Evolutionary conservation across 352 stramenopile genomes (phyloP).

Genomic region (Phytopythium litorale): DNA sequence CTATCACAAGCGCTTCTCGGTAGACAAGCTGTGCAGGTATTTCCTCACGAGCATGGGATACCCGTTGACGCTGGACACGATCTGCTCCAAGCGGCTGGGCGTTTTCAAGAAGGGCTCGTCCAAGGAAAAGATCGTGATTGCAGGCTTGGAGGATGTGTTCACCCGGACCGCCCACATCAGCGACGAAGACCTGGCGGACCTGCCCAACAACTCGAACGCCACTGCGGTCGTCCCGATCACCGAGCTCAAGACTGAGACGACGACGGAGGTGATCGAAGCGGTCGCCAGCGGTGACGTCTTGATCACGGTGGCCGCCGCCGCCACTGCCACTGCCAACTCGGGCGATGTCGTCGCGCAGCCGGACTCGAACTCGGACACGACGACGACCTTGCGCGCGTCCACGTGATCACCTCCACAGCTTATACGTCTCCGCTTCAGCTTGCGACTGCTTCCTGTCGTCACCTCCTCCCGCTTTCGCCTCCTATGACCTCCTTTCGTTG

Average conservation of each 20-base stretch:
- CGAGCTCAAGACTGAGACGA: not conserved
- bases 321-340: not conserved
- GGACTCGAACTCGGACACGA: not conserved
- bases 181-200: not conserved
- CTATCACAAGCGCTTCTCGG: slow-evolving; percentile 35
- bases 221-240: not conserved
- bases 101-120: not conserved
- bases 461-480: not conserved
- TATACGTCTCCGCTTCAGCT: not conserved
- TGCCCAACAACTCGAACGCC: not conserved
- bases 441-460: not conserved
- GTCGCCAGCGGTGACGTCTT: not conserved
- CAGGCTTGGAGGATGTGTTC: not conserved
- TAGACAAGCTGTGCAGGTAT: slow-evolving; percentile 39
- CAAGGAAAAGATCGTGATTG: not conserved
- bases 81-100: slow-evolving; percentile 31
- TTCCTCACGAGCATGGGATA: slow-evolving; percentile 34
- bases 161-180: not conserved
- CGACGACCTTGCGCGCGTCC: not conserved
- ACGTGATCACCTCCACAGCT: not conserved
- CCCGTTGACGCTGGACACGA: slow-evolving; percentile 19
- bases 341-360: not conserved
- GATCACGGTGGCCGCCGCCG: not conserved
- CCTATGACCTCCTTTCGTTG: not conserved
- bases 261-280: not conserved